These are phyloP conservation scores for Zizania latifolia DNA, from an alignment of 176 grass and related monocot genomes.

Conservation along the genomic window DNA sequence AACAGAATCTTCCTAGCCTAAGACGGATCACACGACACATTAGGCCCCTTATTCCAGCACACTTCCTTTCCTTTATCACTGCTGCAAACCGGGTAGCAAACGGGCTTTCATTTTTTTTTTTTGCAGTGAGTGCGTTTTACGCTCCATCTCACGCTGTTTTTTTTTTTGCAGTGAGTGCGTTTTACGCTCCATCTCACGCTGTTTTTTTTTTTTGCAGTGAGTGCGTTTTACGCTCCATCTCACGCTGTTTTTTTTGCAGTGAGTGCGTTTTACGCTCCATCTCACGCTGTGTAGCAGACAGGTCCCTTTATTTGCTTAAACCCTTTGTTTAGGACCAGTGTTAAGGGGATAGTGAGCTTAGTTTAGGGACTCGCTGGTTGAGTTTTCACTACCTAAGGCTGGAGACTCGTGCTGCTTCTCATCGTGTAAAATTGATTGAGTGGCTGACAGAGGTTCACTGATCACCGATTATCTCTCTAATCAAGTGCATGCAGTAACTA, in stretches of 20 bases:
- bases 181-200: too few species aligned
- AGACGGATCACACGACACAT: not conserved
- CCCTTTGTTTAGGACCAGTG: not conserved
- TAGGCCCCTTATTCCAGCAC: not conserved
- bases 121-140: not conserved
- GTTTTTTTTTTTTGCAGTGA: not conserved
- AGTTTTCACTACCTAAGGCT: too few species aligned
- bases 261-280: too few species aligned
- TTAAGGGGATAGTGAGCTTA: not conserved
- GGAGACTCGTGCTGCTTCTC: too few species aligned
- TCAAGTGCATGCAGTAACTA: not conserved
- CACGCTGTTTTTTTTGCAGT: not conserved
- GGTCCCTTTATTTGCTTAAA: not conserved
- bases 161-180: not conserved
- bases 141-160: not conserved
- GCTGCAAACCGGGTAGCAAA: not conserved
- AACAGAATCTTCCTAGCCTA: not conserved
- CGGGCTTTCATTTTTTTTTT: not conserved
- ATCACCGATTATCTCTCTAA: not conserved
- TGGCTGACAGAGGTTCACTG: too few species aligned
- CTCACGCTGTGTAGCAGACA: not conserved
- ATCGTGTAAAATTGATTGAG: too few species aligned
- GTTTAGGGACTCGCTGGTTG: not conserved
- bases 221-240: not conserved
- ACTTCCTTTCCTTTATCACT: not conserved